Base-by-base conservation (phyloP, 2,329 filamentous ascomycete species). In the Aspergillus caelatus region DNA sequence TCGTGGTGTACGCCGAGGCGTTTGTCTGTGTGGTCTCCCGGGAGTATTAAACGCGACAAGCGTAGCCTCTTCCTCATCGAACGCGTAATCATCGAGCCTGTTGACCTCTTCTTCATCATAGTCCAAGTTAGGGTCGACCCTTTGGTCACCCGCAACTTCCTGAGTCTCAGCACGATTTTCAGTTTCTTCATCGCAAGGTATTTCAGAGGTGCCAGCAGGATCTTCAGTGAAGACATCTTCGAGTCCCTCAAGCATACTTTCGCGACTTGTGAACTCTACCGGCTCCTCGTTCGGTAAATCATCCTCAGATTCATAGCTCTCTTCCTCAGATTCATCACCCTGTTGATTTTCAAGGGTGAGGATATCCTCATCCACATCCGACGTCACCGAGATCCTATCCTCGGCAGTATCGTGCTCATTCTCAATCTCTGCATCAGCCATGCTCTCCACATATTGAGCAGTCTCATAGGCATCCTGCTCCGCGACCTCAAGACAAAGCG, bases 1-100 rank as follows among this genome's bases (percentile, higher is more conserved):
- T 39, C 59, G 21, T 34, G 12, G 23, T 19, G 30, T 34, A 28
- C 34, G 57, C 3, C 4, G 43, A 32, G 48, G 43, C 9, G 32
- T 36, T 28, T 39, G 41, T 52, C 32, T 64, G 3, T 21, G n/a
- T 60, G 48, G 16, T 23, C 53, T 46, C 36, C 64, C 62, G n/a
- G 66, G 65, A 34, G 58, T 48, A 26, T 71, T 69, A 54, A 68
- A 64, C 16, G 63, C 58, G 4, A 67, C 64, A n/a, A 69, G 58
- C 2, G 65, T 70, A 14, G 67, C 45, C 23, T 69, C 71, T 12
- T 71, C 63, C 3, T 72, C 48, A 32, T 71, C 65, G 34, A 69
- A 53, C 2, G 65, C 64, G 34, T 64, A 66, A 16, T 62, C n/a
- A 39, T 59, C 34, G n/a, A 39, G 14, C 11, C 64, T 43, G 16